A percentile compares a stretch with the other conserved stretches of the same genome.
Conservation (phyloP, 768 basidiomycete genomes). For the Tricholoma saponaceum region DNA sequence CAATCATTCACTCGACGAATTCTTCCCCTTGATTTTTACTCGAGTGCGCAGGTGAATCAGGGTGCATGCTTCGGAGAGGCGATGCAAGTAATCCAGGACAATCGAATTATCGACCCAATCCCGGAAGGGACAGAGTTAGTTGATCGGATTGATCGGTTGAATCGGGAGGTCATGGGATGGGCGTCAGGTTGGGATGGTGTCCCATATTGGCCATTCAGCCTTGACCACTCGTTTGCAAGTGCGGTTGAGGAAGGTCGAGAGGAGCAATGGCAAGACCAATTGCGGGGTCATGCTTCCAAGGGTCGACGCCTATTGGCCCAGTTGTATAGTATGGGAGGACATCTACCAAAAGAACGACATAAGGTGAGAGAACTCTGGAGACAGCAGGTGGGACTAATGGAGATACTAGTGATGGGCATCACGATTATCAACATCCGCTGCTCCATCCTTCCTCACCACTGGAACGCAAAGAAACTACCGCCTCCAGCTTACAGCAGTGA, state of each 20-base stretch:
- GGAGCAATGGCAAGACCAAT: background rate
- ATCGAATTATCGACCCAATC: background rate
- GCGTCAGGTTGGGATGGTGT: background rate
- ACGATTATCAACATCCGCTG: background rate
- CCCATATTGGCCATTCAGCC: background rate
- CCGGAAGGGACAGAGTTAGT: background rate
- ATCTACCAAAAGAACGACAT: background rate
- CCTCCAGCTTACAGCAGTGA: background rate
- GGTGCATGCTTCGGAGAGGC: background rate
- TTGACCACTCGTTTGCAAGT: background rate
- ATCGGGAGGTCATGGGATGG: background rate
- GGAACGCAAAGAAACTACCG: background rate
- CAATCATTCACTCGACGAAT: background rate
- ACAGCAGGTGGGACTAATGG: conserved; percentile 1
- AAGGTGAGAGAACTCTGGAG: conserved; percentile 3
- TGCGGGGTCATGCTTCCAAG: background rate
- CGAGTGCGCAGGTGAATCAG: background rate
- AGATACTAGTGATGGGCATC: conserved; percentile 3
- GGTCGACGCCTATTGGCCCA: conserved; percentile 1
- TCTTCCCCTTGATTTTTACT: background rate
- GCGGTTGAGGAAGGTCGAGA: background rate
- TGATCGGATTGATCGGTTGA: background rate
- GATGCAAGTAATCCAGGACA: background rate
- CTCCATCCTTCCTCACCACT: background rate
- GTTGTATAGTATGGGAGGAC: background rate